Conservation (phyloP, 768 basidiomycete genomes). For the Kwoniella heveanensis region DNA sequence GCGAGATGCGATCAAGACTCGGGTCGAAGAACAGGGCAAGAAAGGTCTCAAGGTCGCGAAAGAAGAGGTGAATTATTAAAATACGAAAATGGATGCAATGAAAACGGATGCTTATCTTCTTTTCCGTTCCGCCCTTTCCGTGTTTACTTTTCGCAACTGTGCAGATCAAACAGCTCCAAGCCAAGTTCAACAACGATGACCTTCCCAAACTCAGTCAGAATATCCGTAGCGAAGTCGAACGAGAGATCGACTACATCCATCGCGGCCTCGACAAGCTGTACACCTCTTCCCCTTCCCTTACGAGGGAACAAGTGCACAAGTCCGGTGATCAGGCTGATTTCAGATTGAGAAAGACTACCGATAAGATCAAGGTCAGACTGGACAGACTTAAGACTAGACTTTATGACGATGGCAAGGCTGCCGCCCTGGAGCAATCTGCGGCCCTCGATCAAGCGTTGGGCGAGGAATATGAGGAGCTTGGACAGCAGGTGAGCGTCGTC, state of each 20-base stretch:
- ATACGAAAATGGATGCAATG: not conserved
- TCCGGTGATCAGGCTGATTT: constrained; percentile 38
- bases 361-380: constrained; percentile 29
- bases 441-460: constrained; percentile 26
- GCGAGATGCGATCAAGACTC: constrained; percentile 26
- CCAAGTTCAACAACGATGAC: constrained; percentile 12
- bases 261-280: constrained; percentile 50
- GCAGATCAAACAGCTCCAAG: constrained; percentile 17
- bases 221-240: constrained; percentile 31
- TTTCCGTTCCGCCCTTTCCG: not conserved
- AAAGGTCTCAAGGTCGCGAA: constrained; percentile 32
- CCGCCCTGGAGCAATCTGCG: constrained; percentile 25
- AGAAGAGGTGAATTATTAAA: constrained; percentile 30
- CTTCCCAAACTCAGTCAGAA: constrained; percentile 28
- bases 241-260: constrained; percentile 43
- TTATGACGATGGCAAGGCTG: constrained; percentile 22
- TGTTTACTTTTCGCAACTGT: too few species aligned
- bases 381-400: constrained; percentile 19
- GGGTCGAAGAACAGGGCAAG: constrained; percentile 34
- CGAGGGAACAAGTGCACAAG: constrained; percentile 31
- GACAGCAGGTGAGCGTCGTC: constrained; percentile 35
- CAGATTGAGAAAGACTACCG: constrained; percentile 25
- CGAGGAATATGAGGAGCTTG: constrained; percentile 28
- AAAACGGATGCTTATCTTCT: not conserved
- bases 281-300: constrained; percentile 30